These are phyloP conservation scores for Fusarium armeniacum DNA, from an alignment of 2,329 filamentous ascomycete species.

Conservation along the genomic window DNA sequence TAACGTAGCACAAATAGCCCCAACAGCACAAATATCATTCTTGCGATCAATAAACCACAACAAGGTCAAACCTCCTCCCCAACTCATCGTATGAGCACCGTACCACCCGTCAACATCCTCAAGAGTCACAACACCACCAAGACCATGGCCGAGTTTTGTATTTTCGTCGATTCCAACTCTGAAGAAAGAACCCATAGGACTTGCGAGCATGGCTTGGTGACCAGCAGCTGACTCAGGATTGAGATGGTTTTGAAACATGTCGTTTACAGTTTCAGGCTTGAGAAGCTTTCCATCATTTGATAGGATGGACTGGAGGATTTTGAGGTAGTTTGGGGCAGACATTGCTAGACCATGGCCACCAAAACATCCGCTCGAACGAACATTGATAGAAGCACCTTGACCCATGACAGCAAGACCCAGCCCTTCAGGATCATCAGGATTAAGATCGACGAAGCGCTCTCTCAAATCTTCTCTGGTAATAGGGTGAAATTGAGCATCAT, in stretches of 20 bases:
- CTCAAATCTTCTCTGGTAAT: slow-evolving; percentile 55
- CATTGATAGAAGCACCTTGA: slow-evolving; percentile 53
- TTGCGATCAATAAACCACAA: slow-evolving; percentile 65
- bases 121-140: slow-evolving; percentile 59
- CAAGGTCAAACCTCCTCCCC: slow-evolving; percentile 62
- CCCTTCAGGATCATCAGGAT: slow-evolving; percentile 56
- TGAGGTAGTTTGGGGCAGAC: slow-evolving; percentile 57
- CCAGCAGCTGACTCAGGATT: slow-evolving; percentile 47
- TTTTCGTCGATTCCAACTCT: slow-evolving; percentile 52
- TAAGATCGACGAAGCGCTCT: slow-evolving; percentile 55
- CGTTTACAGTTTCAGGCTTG: slow-evolving; percentile 56
- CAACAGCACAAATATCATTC: slow-evolving; percentile 60
- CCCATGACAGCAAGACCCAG: slow-evolving; percentile 55
- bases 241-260: slow-evolving; percentile 65
- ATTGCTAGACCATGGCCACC: slow-evolving; percentile 62
- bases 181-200: slow-evolving; percentile 55
- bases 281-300: slow-evolving; percentile 64
- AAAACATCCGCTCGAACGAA: slow-evolving; percentile 55
- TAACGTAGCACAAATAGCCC: slow-evolving; percentile 57
- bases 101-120: slow-evolving; percentile 61
- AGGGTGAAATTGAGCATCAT: slow-evolving; percentile 57
- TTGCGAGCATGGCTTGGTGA: slow-evolving; percentile 49
- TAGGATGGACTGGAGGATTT: slow-evolving; percentile 62
- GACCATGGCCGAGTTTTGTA: slow-evolving; percentile 56
- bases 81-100: slow-evolving; percentile 59